These are phyloP conservation scores for Breynia disticha DNA, from an alignment of 441 rosid species.

Conservation along the genomic window DNA sequence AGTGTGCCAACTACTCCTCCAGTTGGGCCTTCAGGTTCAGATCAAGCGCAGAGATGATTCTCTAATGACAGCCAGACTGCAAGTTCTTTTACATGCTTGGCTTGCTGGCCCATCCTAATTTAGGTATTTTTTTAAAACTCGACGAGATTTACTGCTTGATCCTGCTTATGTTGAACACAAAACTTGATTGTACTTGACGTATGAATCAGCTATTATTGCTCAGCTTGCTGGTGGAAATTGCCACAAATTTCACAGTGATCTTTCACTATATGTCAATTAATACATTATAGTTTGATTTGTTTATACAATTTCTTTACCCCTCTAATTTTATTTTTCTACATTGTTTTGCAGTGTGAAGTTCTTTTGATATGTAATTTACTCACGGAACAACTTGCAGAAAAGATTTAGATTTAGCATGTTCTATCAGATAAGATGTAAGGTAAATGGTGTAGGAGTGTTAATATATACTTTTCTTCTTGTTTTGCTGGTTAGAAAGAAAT, in stretches of 20 bases:
- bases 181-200: background rate
- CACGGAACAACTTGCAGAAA: slow-evolving; percentile 21
- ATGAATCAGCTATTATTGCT: background rate
- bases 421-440: slow-evolving; percentile 20
- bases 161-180: slow-evolving; percentile 10
- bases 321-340: background rate
- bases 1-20: slow-evolving; percentile 35
- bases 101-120: slow-evolving; percentile 33
- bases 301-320: background rate
- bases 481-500: no score
- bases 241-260: no score
- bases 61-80: slow-evolving; percentile 23
- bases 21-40: slow-evolving; percentile 57
- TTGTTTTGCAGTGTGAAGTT: slow-evolving; percentile 27
- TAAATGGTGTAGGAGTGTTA: slow-evolving; percentile 22
- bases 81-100: slow-evolving; percentile 44
- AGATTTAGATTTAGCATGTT: slow-evolving; percentile 30
- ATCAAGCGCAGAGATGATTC: slow-evolving; percentile 76
- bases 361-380: slow-evolving; percentile 25
- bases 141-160: slow-evolving; percentile 31
- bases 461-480: slow-evolving; percentile 10
- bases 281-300: no score
- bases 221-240: no score
- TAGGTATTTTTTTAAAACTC: slow-evolving; percentile 22
- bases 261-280: no score